Conservation (phyloP, 805 yeast genomes). For the Saturnispora besseyi region DNA sequence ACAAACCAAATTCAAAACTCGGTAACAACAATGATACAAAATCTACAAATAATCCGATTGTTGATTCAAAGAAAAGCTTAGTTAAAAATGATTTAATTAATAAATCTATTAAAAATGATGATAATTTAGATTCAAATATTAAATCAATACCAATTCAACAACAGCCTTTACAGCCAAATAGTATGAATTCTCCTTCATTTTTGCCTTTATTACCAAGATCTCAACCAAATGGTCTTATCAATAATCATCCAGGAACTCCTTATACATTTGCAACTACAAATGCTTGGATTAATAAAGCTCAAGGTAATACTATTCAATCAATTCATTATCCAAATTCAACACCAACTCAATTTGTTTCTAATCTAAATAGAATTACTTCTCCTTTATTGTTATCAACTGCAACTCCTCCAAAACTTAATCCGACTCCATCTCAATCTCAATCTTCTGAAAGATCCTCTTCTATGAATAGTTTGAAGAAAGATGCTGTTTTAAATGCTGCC, state of each 20-base stretch:
- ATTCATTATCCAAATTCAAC: constrained; percentile 59
- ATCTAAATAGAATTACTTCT: constrained; percentile 52
- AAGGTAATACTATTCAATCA: constrained; percentile 36
- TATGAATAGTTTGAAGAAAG: constrained; percentile 22
- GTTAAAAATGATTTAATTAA: background rate
- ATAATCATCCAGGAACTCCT: constrained; percentile 22
- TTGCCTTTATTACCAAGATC: constrained; percentile 35
- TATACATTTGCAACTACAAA: constrained; percentile 23
- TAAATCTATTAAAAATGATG: background rate
- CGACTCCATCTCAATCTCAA: constrained; percentile 27
- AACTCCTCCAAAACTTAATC: constrained; percentile 27
- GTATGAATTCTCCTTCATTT: constrained; percentile 29
- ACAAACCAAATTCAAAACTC: constrained; percentile 25
- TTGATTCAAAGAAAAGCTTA: background rate
- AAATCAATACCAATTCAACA: constrained; percentile 1
- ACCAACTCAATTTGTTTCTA: constrained; percentile 63
- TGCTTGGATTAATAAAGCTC: constrained; percentile 23
- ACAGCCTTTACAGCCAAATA: constrained; percentile 6
- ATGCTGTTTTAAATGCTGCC: constrained; percentile 30
- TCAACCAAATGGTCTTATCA: constrained; percentile 11
- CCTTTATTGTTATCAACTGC: constrained; percentile 51
- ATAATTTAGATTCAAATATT: background rate
- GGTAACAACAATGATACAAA: constrained; percentile 10
- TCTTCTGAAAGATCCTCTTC: constrained; percentile 27
- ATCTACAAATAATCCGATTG: background rate